A percentile compares a stretch with the other conserved stretches of the same genome.
Conservation (phyloP, 768 basidiomycete species). For the Boletus pseudopeckii region DNA sequence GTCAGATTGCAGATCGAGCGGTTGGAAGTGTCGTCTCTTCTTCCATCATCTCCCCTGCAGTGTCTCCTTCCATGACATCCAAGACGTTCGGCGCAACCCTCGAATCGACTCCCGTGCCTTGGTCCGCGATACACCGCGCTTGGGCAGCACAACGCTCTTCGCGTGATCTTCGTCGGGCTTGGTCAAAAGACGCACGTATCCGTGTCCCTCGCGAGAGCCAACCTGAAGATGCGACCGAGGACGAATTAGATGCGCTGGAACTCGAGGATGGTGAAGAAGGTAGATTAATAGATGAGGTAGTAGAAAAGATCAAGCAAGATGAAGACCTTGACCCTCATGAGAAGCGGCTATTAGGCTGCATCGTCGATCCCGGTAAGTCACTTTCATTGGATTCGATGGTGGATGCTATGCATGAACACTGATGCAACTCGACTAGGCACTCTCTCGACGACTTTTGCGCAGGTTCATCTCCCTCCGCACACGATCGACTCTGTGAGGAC, state of each 20-base stretch:
- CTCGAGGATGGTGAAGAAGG: slow-evolving; percentile 33
- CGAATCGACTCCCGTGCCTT: slow-evolving; percentile 59
- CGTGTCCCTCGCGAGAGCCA: slow-evolving; percentile 36
- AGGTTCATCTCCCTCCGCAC: slow-evolving; percentile 83
- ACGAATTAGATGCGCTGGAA: slow-evolving; percentile 27
- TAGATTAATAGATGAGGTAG: slow-evolving; percentile 54
- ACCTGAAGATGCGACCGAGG: slow-evolving; percentile 33
- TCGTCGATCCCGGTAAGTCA: slow-evolving; percentile 72
- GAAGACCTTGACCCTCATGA: slow-evolving; percentile 78
- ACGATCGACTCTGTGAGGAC: slow-evolving; percentile 92
- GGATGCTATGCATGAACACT: background rate
- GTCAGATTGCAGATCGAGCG: slow-evolving; percentile 72
- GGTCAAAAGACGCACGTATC: slow-evolving; percentile 52
- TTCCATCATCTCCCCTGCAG: slow-evolving; percentile 8
- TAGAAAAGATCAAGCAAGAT: slow-evolving; percentile 75
- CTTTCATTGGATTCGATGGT: background rate
- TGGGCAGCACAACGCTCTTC: slow-evolving; percentile 58
- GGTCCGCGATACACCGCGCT: slow-evolving; percentile 62
- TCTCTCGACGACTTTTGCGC: slow-evolving; percentile 79
- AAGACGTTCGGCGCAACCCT: slow-evolving; percentile 14
- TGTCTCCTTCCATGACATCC: slow-evolving; percentile 16
- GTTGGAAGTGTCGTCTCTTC: slow-evolving; percentile 59
- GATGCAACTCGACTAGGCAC: slow-evolving; percentile 41
- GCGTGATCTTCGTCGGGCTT: slow-evolving; percentile 51
- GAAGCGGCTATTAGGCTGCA: slow-evolving; percentile 74